Evolutionary conservation across 2,329 filamentous ascomycete species (phyloP).

Genomic region (Fusarium annulatum): DNA sequence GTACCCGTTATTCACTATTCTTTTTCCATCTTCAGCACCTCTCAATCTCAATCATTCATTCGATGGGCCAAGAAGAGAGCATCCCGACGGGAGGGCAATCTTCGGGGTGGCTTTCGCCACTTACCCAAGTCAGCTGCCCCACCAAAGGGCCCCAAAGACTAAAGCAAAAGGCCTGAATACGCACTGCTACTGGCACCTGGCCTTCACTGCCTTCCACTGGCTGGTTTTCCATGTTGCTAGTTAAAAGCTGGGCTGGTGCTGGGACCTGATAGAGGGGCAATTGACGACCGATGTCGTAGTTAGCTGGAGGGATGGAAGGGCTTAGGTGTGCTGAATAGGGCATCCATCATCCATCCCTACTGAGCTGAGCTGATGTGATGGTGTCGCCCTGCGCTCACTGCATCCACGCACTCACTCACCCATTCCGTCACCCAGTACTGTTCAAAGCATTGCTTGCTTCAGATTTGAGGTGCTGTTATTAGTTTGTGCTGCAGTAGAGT

Average conservation of each 20-base stretch:
- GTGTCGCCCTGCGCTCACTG: conserved; percentile 16
- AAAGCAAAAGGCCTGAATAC: conserved; percentile 25
- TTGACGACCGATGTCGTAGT: neutral
- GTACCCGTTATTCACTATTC: conserved; percentile 22
- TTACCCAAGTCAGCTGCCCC: conserved; percentile 49
- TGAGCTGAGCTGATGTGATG: conserved; percentile 17
- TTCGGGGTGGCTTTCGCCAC: conserved; percentile 47
- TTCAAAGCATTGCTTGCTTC: neutral
- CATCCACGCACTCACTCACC: neutral
- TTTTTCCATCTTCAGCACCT: conserved; percentile 16
- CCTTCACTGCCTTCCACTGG: conserved; percentile 9
- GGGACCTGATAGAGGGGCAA: neutral
- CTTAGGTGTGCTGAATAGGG: neutral
- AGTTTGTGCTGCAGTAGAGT: neutral
- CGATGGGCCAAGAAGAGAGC: conserved; percentile 13
- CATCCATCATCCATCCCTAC: conserved; percentile 12
- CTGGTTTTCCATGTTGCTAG: conserved; percentile 3
- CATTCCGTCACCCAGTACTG: neutral
- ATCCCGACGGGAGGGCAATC: conserved; percentile 16
- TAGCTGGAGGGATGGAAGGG: neutral
- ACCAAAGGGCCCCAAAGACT: conserved; percentile 42
- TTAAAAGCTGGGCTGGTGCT: conserved; percentile 5
- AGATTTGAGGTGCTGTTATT: conserved; percentile 15
- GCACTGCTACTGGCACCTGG: conserved; percentile 25
- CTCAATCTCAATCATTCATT: neutral